Evolutionary conservation across 352 stramenopile genomes (phyloP).

Genomic region (Elongisporangium anandrum): DNA sequence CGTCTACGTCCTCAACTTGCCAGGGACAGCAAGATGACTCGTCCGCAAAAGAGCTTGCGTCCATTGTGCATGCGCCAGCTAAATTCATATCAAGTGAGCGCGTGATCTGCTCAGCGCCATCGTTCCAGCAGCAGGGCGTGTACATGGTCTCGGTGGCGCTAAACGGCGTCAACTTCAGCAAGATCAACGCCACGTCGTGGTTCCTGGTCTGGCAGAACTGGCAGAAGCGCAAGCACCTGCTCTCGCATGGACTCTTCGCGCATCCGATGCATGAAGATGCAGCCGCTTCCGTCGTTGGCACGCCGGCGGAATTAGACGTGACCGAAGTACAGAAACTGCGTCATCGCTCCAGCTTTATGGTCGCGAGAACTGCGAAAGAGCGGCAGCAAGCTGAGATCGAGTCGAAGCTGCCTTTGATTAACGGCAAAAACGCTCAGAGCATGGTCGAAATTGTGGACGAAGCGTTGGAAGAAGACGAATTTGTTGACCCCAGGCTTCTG

Average conservation of each 20-base stretch:
- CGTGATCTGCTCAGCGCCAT: slow-evolving; percentile 38
- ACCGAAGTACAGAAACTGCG: slow-evolving; percentile 19
- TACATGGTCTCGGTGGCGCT: slow-evolving; percentile 61
- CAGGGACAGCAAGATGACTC: background rate
- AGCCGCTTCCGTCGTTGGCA: slow-evolving; percentile 5
- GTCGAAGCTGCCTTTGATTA: slow-evolving; percentile 9
- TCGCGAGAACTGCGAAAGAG: slow-evolving; percentile 8
- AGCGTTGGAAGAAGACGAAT: slow-evolving; percentile 13
- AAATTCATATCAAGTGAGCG: slow-evolving; percentile 47
- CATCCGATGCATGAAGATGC: slow-evolving; percentile 15
- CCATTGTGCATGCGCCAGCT: slow-evolving; percentile 14
- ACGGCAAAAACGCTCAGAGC: background rate
- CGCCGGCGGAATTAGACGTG: slow-evolving; percentile 12
- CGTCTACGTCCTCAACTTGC: background rate
- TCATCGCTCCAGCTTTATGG: slow-evolving; percentile 42
- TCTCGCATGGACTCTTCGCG: slow-evolving; percentile 33
- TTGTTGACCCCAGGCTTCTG: slow-evolving; percentile 35
- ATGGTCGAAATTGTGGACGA: slow-evolving; percentile 4
- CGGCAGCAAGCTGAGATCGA: slow-evolving; percentile 12
- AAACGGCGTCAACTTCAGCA: slow-evolving; percentile 66
- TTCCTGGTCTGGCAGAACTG: slow-evolving; percentile 84
- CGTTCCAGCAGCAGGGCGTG: slow-evolving; percentile 59
- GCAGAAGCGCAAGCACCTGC: slow-evolving; percentile 61
- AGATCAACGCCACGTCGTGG: slow-evolving; percentile 46
- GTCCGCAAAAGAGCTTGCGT: slow-evolving; percentile 1